These are phyloP conservation scores for Penicillium sp. DNA, from an alignment of 2,329 filamentous ascomycete genomes.

Conservation along the genomic window DNA sequence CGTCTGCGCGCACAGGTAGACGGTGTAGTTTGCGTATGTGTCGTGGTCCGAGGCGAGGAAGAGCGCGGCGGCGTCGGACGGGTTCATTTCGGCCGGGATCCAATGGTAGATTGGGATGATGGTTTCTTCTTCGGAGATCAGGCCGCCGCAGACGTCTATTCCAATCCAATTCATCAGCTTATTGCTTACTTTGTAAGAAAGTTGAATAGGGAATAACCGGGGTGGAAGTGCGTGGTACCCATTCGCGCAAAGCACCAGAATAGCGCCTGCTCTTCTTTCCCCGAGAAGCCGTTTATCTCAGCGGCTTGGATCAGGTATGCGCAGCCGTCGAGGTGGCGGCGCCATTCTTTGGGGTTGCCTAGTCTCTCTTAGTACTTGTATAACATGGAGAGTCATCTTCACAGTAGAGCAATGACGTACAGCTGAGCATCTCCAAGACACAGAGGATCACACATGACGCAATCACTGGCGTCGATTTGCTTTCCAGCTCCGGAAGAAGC, in stretches of 20 bases:
- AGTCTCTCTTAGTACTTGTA: not conserved
- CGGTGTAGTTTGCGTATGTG: slow-evolving; percentile 57
- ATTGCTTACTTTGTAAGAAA: not conserved
- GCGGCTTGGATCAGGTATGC: slow-evolving; percentile 57
- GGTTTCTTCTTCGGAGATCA: slow-evolving; percentile 58
- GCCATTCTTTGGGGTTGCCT: slow-evolving; percentile 54
- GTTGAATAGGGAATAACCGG: too few relatives aligned
- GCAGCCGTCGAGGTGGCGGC: slow-evolving; percentile 58
- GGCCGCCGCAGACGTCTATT: slow-evolving; percentile 56
- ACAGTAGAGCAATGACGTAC: slow-evolving; percentile 28
- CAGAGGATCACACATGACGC: slow-evolving; percentile 60
- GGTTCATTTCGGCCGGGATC: slow-evolving; percentile 39
- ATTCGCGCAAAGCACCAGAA: slow-evolving; percentile 63
- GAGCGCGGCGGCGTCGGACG: slow-evolving; percentile 27
- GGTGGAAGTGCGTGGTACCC: too few relatives aligned
- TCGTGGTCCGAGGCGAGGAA: slow-evolving; percentile 45
- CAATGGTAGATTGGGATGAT: slow-evolving; percentile 56
- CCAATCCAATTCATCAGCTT: not conserved
- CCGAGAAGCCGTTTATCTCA: slow-evolving; percentile 57
- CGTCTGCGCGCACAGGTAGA: slow-evolving; percentile 55
- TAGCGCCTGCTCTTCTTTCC: slow-evolving; percentile 55
- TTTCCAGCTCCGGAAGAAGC: slow-evolving; percentile 53
- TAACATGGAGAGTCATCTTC: not conserved
- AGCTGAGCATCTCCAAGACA: slow-evolving; percentile 59
- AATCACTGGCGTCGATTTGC: slow-evolving; percentile 54